These are phyloP conservation scores for Dipteronia sinensis DNA, from an alignment of 345 rosid genomes.

Conservation along the genomic window DNA sequence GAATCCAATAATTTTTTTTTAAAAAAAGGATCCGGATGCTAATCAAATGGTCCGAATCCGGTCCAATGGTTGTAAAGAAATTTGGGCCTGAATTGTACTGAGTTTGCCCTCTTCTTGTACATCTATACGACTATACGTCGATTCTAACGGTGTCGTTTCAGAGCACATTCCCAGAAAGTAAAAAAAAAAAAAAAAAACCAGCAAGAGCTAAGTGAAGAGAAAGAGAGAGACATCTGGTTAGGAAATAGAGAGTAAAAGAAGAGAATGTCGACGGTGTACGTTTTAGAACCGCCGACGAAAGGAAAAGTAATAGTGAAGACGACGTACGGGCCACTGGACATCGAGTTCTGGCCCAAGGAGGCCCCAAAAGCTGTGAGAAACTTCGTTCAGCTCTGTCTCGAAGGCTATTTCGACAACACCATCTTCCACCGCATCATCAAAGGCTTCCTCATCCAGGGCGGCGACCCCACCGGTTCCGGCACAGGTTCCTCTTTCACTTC, in stretches of 20 bases:
- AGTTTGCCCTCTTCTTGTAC: too few species aligned
- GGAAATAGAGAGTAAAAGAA: neutral
- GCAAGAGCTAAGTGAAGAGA: neutral
- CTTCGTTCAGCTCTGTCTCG: constrained; percentile 93
- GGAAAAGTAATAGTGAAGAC: constrained; percentile 85
- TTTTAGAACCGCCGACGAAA: constrained; percentile 91
- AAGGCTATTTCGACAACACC: constrained; percentile 83
- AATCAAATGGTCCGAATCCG: too few species aligned
- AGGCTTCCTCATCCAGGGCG: constrained; percentile 85
- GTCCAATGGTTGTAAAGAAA: too few species aligned
- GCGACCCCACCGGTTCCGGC: constrained; percentile 91
- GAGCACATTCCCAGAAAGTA: too few species aligned
- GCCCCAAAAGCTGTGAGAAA: constrained; percentile 92
- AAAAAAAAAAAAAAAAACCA: neutral
- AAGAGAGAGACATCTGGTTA: neutral
- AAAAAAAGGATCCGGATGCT: too few species aligned
- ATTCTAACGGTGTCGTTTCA: neutral
- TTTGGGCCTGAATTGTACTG: too few species aligned
- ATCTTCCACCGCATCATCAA: constrained; percentile 91
- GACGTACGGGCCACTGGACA: constrained; percentile 80
- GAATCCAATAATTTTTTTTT: too few species aligned
- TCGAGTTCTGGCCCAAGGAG: constrained; percentile 97
- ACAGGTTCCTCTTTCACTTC: constrained; percentile 45
- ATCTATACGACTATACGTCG: too few species aligned
- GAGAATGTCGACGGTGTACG: constrained; percentile 83